Conservation (phyloP, 805 yeast genomes). For the Saitoella complicata region DNA sequence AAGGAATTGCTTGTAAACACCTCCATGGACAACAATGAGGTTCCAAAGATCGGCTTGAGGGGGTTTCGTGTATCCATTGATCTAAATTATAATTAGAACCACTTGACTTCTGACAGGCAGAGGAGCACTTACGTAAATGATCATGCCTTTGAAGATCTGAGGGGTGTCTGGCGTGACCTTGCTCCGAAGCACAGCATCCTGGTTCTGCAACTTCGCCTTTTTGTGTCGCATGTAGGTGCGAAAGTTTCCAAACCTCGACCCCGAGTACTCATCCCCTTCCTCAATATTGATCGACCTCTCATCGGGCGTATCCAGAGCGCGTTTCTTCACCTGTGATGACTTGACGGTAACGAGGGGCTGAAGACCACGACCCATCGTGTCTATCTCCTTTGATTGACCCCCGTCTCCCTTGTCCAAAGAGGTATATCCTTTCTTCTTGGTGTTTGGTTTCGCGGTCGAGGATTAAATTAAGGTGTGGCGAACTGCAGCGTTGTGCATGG, state of each 20-base stretch:
- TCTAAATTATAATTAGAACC: neutral
- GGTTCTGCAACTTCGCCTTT: conserved; percentile 41
- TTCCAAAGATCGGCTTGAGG: conserved; percentile 57
- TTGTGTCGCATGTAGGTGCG: conserved; percentile 50
- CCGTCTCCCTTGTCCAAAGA: too few relatives aligned
- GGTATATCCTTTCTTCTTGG: too few relatives aligned
- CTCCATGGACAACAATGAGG: conserved; percentile 63
- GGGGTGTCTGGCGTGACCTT: conserved; percentile 18
- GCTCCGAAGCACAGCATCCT: conserved; percentile 25
- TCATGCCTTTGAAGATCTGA: conserved; percentile 44
- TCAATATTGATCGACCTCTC: too few relatives aligned
- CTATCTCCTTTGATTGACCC: too few relatives aligned
- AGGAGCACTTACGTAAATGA: conserved; percentile 36
- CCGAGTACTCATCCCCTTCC: conserved; percentile 22
- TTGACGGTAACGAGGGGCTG: too few relatives aligned
- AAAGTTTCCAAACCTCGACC: conserved; percentile 47
- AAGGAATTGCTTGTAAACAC: conserved; percentile 52
- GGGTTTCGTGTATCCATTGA: conserved; percentile 73
- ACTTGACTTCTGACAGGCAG: neutral
- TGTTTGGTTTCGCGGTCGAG: too few relatives aligned
- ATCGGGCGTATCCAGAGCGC: too few relatives aligned
- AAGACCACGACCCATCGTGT: too few relatives aligned
- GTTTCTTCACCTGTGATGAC: too few relatives aligned
- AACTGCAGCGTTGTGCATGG: too few relatives aligned
- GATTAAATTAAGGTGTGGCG: too few relatives aligned